Base-by-base conservation (phyloP, 768 basidiomycete species). In the Naganishia randhawae region DNA sequence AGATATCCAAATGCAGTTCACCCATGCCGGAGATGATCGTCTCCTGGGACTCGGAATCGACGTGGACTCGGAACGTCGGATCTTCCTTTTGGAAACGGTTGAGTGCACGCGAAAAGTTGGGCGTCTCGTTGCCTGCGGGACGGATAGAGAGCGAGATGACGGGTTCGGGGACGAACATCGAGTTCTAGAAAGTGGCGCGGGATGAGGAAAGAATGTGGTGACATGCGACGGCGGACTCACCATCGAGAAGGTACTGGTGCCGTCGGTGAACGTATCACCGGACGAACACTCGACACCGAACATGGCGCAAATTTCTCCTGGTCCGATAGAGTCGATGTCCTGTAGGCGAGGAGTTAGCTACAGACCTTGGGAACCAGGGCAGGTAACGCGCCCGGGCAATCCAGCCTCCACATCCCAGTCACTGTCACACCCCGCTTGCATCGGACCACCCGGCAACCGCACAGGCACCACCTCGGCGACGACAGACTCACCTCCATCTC, bases 1-100 rank as follows among this genome's bases (percentile, higher is more conserved):
- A 98, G 76, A 99, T 95, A 76, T 99, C 96, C 27, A 99, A 85
- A 78, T 99, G 96, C 19, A 99, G 86, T 80, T 99, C 96, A 29
- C 96, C 96, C 96, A 99, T 99, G 25, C 96, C 96, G 33, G 94
- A 97, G 72, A 99, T 97, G 80, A 99, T 98, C 17, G 95, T 98
- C 91, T 99, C 95, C 80, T 95, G 92, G 76, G 89, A 91, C 77
- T 96, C 94, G 31, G 84, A 80, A 80, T 99, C 96, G 71, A 98
- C 85, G 78, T 98, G 96, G 1, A 99, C 96, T 61, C 89, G 87
- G 87, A 99, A 99, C 0, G 96, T 99, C 1, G 96, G 96, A 77
- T 99, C 96, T 78, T 99, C 96, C 81, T 92, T 94, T 81, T 95
- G 89, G 87, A 99, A 99, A 33, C 95, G 89, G 78, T 93, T 93